Conservation (phyloP, 495 filamentous ascomycete genomes). For the Lasiosphaeria ovina region DNA sequence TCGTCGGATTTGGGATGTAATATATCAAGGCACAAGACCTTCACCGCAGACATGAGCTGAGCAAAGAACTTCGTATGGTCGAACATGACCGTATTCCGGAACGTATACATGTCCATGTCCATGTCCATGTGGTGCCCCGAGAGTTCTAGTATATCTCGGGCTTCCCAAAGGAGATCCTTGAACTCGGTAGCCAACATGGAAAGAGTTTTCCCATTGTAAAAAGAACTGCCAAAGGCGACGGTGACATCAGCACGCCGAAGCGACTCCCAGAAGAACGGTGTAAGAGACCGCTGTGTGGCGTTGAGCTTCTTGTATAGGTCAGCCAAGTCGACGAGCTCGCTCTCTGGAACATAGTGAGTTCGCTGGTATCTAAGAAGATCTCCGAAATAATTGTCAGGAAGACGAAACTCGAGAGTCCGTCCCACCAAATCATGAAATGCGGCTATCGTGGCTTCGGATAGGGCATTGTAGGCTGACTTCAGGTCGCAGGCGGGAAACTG, state of each 20-base stretch:
- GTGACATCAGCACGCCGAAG: constrained; percentile 7
- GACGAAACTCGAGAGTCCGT: constrained; percentile 9
- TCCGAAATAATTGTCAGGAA: not conserved
- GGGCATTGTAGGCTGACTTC: constrained; percentile 33
- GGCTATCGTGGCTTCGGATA: constrained; percentile 20
- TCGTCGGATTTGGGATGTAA: constrained; percentile 3
- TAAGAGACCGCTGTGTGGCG: constrained; percentile 27
- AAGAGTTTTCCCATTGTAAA: too few relatives aligned
- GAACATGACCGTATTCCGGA: not conserved
- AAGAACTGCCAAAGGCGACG: too few relatives aligned
- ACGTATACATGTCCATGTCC: too few relatives aligned
- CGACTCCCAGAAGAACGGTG: constrained; percentile 33
- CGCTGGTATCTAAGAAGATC: constrained; percentile 24
- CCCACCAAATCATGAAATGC: constrained; percentile 14
- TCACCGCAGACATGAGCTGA: constrained; percentile 5
- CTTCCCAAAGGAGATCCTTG: too few relatives aligned
- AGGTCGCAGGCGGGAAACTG: constrained; percentile 41
- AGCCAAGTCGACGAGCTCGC: not conserved
- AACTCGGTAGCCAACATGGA: too few relatives aligned
- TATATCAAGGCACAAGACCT: constrained; percentile 1
- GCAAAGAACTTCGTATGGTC: constrained; percentile 9
- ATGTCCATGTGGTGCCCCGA: too few relatives aligned
- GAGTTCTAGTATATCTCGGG: too few relatives aligned
- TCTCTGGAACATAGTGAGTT: constrained; percentile 29
- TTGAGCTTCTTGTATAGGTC: constrained; percentile 24